phyloP scores from a whole-genome alignment of 2,329 filamentous ascomycete genomes.

The Tolypocladium tundrense region DNA sequence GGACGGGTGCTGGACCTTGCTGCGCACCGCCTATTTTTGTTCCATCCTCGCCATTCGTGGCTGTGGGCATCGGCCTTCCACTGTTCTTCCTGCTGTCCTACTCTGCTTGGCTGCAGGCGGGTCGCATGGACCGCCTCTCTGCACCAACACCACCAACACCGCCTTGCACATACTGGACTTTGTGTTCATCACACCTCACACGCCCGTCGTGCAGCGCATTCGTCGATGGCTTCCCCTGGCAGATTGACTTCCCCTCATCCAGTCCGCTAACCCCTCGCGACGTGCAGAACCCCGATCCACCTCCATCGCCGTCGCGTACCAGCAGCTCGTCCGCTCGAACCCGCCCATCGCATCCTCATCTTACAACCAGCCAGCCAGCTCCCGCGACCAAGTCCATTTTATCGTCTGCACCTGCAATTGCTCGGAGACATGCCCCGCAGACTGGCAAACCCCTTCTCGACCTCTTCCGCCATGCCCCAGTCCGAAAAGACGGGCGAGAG shows the following conservation, averaged over 20 bases:
- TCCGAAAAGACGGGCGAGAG: constrained; percentile 43
- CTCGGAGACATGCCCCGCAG: constrained; percentile 46
- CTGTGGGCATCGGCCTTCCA: not conserved
- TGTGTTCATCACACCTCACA: not conserved
- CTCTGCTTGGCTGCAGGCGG: not conserved
- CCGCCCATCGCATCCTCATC: not conserved
- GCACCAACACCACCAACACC: not conserved
- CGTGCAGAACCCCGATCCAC: not conserved
- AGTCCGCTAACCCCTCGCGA: not conserved
- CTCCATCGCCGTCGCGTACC: not conserved
- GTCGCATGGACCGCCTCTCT: not conserved
- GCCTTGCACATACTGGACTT: not conserved
- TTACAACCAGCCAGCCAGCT: not conserved
- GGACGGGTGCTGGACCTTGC: not conserved
- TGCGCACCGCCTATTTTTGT: not conserved
- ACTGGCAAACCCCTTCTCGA: constrained; percentile 46
- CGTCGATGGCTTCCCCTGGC: not conserved
- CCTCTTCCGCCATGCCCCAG: constrained; percentile 35
- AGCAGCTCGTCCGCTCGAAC: not conserved
- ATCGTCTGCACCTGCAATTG: not conserved
- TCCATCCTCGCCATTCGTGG: not conserved
- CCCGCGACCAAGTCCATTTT: not conserved
- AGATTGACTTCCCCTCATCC: not conserved
- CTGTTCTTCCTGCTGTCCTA: not conserved
- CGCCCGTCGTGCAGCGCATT: not conserved